Evolutionary conservation across 2,329 filamentous ascomycete genomes (phyloP), one percentile per base, ranked within the genome.

Genomic region (Amauroascus niger): DNA sequence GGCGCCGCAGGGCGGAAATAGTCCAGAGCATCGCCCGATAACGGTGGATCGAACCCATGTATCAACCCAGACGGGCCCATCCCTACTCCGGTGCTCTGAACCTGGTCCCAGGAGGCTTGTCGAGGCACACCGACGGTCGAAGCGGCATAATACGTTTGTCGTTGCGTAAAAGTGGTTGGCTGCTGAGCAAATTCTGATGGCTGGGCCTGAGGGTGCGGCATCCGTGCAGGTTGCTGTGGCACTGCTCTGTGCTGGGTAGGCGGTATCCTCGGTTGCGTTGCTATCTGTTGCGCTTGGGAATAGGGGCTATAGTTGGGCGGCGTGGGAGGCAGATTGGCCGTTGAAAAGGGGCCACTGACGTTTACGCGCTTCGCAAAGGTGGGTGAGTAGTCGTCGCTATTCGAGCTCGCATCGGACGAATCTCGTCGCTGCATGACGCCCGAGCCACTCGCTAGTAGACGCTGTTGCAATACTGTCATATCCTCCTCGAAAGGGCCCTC

Each of bases 401-500:
- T 54, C 16, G 46, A 50, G 24, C 49, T 53, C 13, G n/a, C 30
- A n/a, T 26, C 40, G 24, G 78, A 71, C 0, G 79, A 82, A 44
- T 73, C 74, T 61, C 77, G 72, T 52, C 77, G 72, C 55, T 75
- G 74, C 65, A 75, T 76, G 53, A 70, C 74, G 18, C 73, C 71
- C 28, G 75, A 71, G n/a, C 76, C 78, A 40, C 74, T 70, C 26
- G 74, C 74, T 56, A 80, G 71, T 39, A 83, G 63, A 41, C 74
- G 73, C 53, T 77, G 73, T 62, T 82, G 79, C 65, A 83, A 71
- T 26, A 72, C 68, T 35, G 72, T 71, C 55, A 75, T 71, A 63
- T 81, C 76, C 54, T 83, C 81, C 62, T 83, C 79, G 59, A 83
- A 83, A 55, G 76, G 74, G 48, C 72, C 65, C n/a, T 74, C 69